phyloP scores from a whole-genome alignment of 495 filamentous ascomycete species.

The Trichoderma gamsii region DNA sequence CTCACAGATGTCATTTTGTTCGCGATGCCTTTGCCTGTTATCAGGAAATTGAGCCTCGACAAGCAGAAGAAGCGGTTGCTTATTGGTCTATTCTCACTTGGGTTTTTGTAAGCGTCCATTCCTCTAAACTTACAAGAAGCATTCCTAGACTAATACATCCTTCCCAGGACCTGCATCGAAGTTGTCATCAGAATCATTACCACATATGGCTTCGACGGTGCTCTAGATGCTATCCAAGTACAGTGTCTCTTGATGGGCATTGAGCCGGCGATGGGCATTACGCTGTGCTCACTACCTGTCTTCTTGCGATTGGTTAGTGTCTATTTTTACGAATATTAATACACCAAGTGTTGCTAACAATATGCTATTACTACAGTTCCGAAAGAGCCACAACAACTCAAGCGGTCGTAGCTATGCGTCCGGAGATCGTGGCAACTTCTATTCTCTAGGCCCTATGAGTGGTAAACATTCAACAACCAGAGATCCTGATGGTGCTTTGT shows the following conservation, averaged over 20 bases:
- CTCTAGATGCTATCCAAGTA: conserved; percentile 15
- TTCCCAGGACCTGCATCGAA: conserved; percentile 15
- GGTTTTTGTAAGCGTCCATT: conserved; percentile 8
- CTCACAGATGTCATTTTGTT: conserved; percentile 16
- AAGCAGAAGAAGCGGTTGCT: conserved; percentile 7
- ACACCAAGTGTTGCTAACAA: neutral
- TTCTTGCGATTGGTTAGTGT: conserved; percentile 15
- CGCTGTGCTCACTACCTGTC: conserved; percentile 9
- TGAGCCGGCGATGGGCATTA: conserved; percentile 16
- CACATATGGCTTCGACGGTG: conserved; percentile 15
- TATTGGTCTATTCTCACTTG: conserved; percentile 13
- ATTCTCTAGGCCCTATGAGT: conserved; percentile 4
- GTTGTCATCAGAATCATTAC: conserved; percentile 15
- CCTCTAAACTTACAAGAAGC: neutral
- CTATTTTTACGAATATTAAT: neutral
- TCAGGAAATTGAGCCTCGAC: conserved; percentile 9
- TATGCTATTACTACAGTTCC: neutral
- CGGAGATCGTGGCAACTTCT: conserved; percentile 14
- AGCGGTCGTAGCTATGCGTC: conserved; percentile 7
- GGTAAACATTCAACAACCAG: conserved; percentile 7
- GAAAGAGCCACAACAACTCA: neutral
- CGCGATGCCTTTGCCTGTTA: conserved; percentile 12
- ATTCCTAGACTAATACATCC: neutral
- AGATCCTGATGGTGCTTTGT: conserved; percentile 14
- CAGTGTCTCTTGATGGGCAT: conserved; percentile 15